Percentiles rank a stretch among this genome's conserved stretches.
phyloP scores from a whole-genome alignment of 1,284 basidiomycete species.

The Anthracocystis setariae region DNA sequence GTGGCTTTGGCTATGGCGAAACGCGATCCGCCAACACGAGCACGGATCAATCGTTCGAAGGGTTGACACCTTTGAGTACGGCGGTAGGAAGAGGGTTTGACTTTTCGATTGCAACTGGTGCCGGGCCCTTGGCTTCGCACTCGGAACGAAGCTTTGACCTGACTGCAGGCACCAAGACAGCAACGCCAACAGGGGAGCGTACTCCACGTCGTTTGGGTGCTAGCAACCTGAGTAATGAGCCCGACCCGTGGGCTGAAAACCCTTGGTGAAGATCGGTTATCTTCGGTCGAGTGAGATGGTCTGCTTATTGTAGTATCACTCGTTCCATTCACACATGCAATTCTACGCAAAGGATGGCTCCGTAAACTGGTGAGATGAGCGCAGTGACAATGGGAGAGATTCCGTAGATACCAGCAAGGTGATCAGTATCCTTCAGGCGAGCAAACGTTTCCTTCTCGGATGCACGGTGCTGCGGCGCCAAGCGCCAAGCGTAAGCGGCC shows the following conservation, averaged over 20 bases:
- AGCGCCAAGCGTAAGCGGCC: conserved; percentile 7
- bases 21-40: conserved; percentile 13
- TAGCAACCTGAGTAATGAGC: conserved; percentile 7
- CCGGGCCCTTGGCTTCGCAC: conserved; percentile 8
- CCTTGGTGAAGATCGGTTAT: conserved; percentile 26
- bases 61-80: conserved; percentile 24
- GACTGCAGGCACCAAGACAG: conserved; percentile 11
- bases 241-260: conserved; percentile 50
- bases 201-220: conserved; percentile 16
- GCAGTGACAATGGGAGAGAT: not conserved
- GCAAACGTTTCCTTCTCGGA: not conserved
- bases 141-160: conserved; percentile 26
- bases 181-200: conserved; percentile 25
- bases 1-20: conserved; percentile 8
- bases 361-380: not conserved
- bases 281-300: too few species aligned
- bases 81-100: conserved; percentile 35
- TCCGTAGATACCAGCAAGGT: not conserved
- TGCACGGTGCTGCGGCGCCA: conserved; percentile 26
- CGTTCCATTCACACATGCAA: not conserved
- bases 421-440: not conserved
- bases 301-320: not conserved
- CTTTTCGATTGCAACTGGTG: conserved; percentile 20
- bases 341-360: not conserved
- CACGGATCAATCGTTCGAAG: conserved; percentile 14